These are phyloP conservation scores for Kingdonia uniflora DNA, from an alignment of 164 flowering plant genomes.

Conservation along the genomic window DNA sequence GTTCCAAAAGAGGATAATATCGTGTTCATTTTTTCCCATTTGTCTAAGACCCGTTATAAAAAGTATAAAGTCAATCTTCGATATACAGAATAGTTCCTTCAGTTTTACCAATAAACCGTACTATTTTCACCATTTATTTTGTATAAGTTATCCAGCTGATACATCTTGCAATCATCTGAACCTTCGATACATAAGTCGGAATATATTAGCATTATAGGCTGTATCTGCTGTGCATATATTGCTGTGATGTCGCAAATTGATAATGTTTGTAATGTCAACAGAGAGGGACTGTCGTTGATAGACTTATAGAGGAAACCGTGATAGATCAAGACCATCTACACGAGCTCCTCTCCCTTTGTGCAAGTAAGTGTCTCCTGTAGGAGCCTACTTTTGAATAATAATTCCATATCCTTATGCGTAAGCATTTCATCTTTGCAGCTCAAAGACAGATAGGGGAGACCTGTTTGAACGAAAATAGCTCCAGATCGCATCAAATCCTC, in stretches of 20 bases:
- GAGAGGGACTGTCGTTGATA: constrained; percentile 96
- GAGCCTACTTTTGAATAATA: background rate
- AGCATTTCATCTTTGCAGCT: constrained; percentile 39
- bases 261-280: constrained; percentile 15
- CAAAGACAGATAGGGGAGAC: constrained; percentile 93
- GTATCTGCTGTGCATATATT: background rate
- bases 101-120: too few species aligned
- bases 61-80: too few species aligned
- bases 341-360: constrained; percentile 73
- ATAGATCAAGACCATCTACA: constrained; percentile 51
- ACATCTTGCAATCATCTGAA: too few species aligned
- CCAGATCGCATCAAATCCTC: constrained; percentile 96
- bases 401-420: constrained; percentile 5
- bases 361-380: constrained; percentile 32
- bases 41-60: too few species aligned
- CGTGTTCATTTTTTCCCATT: too few species aligned
- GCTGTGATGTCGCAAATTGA: constrained; percentile 3
- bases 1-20: too few species aligned
- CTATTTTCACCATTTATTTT: too few species aligned
- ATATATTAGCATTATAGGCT: background rate
- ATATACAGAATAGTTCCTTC: too few species aligned
- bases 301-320: constrained; percentile 64
- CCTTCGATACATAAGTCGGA: too few species aligned
- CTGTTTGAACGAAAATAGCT: constrained; percentile 77
- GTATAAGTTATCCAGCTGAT: too few species aligned